Evolutionary conservation across 768 basidiomycete species (phyloP).

Genomic region (Pholiota microspora): DNA sequence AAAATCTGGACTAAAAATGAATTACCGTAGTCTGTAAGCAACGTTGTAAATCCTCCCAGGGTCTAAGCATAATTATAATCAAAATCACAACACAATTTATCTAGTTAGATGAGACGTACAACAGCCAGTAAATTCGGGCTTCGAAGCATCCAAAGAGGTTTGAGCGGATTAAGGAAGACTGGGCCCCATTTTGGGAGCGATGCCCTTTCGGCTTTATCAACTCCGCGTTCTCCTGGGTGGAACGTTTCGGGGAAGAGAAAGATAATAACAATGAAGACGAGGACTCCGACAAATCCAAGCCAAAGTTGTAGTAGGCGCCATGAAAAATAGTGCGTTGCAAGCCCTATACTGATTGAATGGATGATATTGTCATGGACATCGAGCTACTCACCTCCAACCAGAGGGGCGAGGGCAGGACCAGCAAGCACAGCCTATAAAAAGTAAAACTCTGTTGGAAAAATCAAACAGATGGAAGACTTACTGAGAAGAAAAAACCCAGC

Average conservation of each 20-base stretch:
- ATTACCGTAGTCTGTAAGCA: constrained; percentile 43
- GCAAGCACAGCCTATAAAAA: constrained; percentile 44
- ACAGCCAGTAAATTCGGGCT: constrained; percentile 59
- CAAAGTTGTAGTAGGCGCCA: constrained; percentile 61
- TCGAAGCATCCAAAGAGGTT: constrained; percentile 45
- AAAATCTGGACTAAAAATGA: background rate
- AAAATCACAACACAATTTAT: background rate
- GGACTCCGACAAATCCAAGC: constrained; percentile 38
- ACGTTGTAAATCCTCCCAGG: constrained; percentile 26
- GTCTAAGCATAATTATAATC: constrained; percentile 18
- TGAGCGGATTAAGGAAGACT: constrained; percentile 59
- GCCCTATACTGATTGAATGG: background rate
- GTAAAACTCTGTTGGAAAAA: background rate
- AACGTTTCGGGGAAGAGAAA: constrained; percentile 63
- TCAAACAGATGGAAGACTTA: constrained; percentile 19
- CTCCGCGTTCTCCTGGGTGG: constrained; percentile 54
- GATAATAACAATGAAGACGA: constrained; percentile 37
- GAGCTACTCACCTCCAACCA: constrained; percentile 43
- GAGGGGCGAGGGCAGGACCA: constrained; percentile 60
- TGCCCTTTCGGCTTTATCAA: constrained; percentile 41
- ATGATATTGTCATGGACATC: background rate
- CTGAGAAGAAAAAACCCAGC: constrained; percentile 55
- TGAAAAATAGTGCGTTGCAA: constrained; percentile 58
- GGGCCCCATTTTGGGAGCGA: constrained; percentile 26
- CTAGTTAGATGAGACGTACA: constrained; percentile 33